Evolutionary conservation across 169 alveolate species (phyloP).

Genomic region (Eimeria tenella): DNA sequence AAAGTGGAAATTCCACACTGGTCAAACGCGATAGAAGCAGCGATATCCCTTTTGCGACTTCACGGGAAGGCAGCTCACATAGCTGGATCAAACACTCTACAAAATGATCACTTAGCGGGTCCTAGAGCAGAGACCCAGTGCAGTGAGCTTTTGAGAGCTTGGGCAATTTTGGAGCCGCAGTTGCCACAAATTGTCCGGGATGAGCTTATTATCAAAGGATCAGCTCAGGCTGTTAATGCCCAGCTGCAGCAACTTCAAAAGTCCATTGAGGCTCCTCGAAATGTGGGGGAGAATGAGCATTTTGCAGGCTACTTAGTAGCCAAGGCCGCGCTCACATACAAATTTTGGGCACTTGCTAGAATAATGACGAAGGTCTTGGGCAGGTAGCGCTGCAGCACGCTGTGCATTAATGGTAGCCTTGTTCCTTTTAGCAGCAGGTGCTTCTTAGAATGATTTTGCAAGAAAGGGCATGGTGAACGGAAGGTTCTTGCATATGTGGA

Average conservation of each 20-base stretch:
- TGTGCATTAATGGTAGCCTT: no score
- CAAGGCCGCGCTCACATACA: slow-evolving; percentile 44
- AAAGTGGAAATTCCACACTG: slow-evolving; percentile 58
- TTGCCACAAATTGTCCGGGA: slow-evolving; percentile 59
- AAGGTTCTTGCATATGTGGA: background rate
- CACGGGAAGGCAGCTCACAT: slow-evolving; percentile 2
- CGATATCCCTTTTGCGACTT: background rate
- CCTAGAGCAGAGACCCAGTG: background rate
- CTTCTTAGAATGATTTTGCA: no score
- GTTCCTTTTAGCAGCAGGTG: no score
- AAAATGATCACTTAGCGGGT: slow-evolving; percentile 10
- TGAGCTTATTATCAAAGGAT: slow-evolving; percentile 24
- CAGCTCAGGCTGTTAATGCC: slow-evolving; percentile 35
- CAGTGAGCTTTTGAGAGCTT: slow-evolving; percentile 30
- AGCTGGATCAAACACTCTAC: background rate
- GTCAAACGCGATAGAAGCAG: slow-evolving; percentile 36
- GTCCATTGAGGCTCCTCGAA: slow-evolving; percentile 27
- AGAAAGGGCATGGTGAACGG: no score
- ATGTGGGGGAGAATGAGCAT: slow-evolving; percentile 50
- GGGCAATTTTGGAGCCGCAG: slow-evolving; percentile 48
- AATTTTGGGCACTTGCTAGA: slow-evolving; percentile 49
- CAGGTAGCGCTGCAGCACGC: background rate
- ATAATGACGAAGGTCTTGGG: slow-evolving; percentile 59
- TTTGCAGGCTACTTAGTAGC: slow-evolving; percentile 52
- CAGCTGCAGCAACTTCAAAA: slow-evolving; percentile 38